Percentiles rank a stretch among this genome's conserved stretches.
Conservation (phyloP, 2,329 filamentous ascomycete species). For the Dothideomycetidae sp. region DNA sequence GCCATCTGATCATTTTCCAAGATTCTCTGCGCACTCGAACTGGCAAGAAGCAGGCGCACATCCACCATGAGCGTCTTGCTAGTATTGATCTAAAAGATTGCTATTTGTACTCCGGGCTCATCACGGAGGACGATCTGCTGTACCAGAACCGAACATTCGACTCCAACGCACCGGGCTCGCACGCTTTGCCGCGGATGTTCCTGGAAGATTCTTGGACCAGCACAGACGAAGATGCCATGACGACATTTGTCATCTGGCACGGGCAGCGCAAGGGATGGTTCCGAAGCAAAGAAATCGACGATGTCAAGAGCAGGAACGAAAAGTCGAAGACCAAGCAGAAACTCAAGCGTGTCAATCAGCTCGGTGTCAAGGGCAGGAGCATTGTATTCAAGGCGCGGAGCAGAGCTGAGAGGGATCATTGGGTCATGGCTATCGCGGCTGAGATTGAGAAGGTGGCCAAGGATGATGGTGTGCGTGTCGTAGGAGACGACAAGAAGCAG, state of each 20-base stretch:
- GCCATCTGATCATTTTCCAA: slow-evolving; percentile 48
- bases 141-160: slow-evolving; percentile 53
- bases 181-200: slow-evolving; percentile 45
- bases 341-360: slow-evolving; percentile 44
- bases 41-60: slow-evolving; percentile 43
- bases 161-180: slow-evolving; percentile 44
- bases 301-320: slow-evolving; percentile 17
- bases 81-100: slow-evolving; percentile 47
- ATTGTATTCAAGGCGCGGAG: slow-evolving; percentile 53
- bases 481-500: too few species aligned
- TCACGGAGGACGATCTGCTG: slow-evolving; percentile 48
- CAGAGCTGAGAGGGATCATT: slow-evolving; percentile 51
- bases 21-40: slow-evolving; percentile 41
- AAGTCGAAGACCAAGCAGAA: slow-evolving; percentile 28
- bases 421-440: slow-evolving; percentile 50
- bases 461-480: slow-evolving; percentile 38
- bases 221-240: slow-evolving; percentile 51
- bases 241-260: slow-evolving; percentile 54
- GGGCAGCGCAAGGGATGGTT: slow-evolving; percentile 44
- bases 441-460: slow-evolving; percentile 49
- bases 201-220: slow-evolving; percentile 47
- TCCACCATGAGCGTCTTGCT: slow-evolving; percentile 47
- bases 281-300: slow-evolving; percentile 23
- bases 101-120: slow-evolving; percentile 50
- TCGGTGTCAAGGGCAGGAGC: slow-evolving; percentile 46